Percentiles rank a stretch among this genome's conserved stretches.
phyloP scores from a whole-genome alignment of 129 eudicot species.

The Smallanthus sonchifolius region DNA sequence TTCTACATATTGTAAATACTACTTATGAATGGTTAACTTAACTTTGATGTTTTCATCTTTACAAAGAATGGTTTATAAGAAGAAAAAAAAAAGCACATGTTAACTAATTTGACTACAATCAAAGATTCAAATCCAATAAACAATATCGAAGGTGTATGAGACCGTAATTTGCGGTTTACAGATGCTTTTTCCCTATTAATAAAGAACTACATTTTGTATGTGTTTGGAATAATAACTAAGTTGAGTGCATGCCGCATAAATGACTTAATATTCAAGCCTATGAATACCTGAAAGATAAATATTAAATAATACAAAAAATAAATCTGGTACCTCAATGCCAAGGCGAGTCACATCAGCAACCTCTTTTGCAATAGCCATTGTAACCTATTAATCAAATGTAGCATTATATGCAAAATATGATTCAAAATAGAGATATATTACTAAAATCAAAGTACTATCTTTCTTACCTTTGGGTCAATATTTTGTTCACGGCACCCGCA shows the following conservation, averaged over 20 bases:
- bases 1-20: background rate
- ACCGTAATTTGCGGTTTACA: background rate
- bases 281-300: background rate
- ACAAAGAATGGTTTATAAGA: background rate
- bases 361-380: slow-evolving; percentile 95
- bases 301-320: background rate
- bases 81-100: background rate
- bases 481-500: slow-evolving; percentile 78
- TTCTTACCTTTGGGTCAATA: slow-evolving; percentile 87
- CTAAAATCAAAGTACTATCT: background rate
- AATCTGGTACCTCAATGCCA: slow-evolving; percentile 75
- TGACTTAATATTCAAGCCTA: background rate
- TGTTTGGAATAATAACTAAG: background rate
- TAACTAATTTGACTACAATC: background rate
- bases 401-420: background rate
- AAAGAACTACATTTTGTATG: background rate
- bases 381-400: slow-evolving; percentile 43
- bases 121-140: background rate
- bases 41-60: background rate
- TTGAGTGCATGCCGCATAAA: background rate
- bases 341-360: slow-evolving; percentile 93
- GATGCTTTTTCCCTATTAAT: background rate
- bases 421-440: background rate
- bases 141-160: background rate
- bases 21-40: background rate